These are phyloP conservation scores for Salix purpurea DNA, from an alignment of 345 rosid genomes.

Conservation along the genomic window DNA sequence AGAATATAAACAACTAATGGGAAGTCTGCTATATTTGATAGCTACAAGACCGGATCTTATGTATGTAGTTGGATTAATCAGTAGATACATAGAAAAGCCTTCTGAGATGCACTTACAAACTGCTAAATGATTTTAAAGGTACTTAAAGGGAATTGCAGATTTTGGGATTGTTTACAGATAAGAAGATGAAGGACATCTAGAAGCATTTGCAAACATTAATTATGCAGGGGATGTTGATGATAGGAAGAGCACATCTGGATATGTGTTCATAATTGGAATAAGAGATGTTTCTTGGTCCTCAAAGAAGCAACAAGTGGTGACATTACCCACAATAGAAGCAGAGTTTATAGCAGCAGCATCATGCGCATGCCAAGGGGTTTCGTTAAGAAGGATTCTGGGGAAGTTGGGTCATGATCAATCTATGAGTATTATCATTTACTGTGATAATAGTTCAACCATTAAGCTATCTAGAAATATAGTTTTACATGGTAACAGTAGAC, in stretches of 20 bases:
- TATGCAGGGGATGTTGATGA: not conserved
- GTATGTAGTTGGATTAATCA: not conserved
- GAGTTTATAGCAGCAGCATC: not conserved
- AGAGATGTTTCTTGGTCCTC: not conserved
- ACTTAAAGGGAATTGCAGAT: not conserved
- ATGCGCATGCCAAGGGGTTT: not conserved
- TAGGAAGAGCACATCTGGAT: too few relatives aligned
- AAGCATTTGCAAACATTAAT: not conserved
- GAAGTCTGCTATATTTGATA: not conserved
- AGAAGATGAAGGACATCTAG: not conserved
- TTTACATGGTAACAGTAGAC: not conserved
- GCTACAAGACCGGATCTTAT: not conserved
- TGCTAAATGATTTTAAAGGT: not conserved
- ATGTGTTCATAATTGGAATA: not conserved
- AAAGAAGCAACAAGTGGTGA: not conserved
- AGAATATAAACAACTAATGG: not conserved
- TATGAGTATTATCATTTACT: not conserved
- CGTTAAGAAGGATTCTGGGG: not conserved
- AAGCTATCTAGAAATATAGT: not conserved
- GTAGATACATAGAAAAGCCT: not conserved
- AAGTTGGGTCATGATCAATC: not conserved
- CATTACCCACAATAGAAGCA: not conserved
- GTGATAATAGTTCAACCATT: not conserved
- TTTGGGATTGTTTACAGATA: not conserved
- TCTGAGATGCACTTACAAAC: not conserved